These are phyloP conservation scores for Fusarium sp. DNA, from an alignment of 2,329 filamentous ascomycete species.

Conservation along the genomic window DNA sequence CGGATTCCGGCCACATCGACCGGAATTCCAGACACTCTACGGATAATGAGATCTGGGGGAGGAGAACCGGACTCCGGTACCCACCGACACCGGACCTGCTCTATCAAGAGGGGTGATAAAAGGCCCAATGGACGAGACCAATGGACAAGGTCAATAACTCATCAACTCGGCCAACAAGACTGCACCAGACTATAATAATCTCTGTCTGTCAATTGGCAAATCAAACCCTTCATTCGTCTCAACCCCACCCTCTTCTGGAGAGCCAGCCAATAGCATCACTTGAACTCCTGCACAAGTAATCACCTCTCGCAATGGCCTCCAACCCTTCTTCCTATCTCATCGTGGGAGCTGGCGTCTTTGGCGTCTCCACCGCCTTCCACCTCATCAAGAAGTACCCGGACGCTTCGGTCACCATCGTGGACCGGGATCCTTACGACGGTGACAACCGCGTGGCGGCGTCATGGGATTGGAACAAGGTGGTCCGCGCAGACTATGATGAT, in stretches of 20 bases:
- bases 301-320: conserved; percentile 34
- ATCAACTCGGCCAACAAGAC: conserved; percentile 3
- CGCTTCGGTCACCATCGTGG: conserved; percentile 66
- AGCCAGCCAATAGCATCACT: conserved; percentile 15
- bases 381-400: conserved; percentile 63
- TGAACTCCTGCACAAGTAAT: not conserved
- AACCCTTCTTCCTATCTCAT: conserved; percentile 64
- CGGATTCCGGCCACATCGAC: conserved; percentile 26
- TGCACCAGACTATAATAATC: not conserved
- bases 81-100: conserved; percentile 32
- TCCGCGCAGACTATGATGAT: conserved; percentile 55
- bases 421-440: conserved; percentile 65
- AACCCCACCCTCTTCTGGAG: not conserved
- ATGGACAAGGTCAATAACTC: conserved; percentile 12
- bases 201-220: conserved; percentile 17
- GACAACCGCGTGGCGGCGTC: conserved; percentile 68
- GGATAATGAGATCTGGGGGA: conserved; percentile 30
- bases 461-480: conserved; percentile 62
- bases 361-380: conserved; percentile 73
- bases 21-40: conserved; percentile 31
- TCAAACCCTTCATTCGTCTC: not conserved
- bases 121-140: conserved; percentile 11
- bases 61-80: conserved; percentile 25
- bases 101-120: conserved; percentile 34
- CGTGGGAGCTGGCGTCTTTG: conserved; percentile 74